Evolutionary conservation across 768 basidiomycete species (phyloP), one percentile per base, ranked within the genome.

Genomic region (Lactifluus rugatus): DNA sequence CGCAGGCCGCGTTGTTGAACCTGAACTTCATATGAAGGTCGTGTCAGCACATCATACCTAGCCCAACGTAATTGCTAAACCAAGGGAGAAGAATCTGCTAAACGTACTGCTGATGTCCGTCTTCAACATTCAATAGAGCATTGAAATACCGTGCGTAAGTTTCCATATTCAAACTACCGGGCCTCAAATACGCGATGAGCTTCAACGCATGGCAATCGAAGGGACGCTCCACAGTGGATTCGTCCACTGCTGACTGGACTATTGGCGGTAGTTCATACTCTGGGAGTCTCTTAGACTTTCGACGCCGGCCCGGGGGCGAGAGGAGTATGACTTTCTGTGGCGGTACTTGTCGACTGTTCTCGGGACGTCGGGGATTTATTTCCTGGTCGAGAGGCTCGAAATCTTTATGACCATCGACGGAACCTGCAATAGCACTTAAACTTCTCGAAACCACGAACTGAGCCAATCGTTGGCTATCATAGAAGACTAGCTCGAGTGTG

Each of bases 41-140:
- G 58, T 17, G 28, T 16, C 34, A 45, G 26, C 23, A 60, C 9
- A 10, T 60, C 48, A 28, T 23, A 25, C 42, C 58, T 60, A 8
- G 5, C 5, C 17, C 9, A 31, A 83, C 76, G 47, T 75, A 62
- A 17, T 67, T 66, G 41, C 72, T 16, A 19, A 41, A 19, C 21
- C 2, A n/a, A 47, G 5, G 16, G 17, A 23, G 11, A 45, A 13
- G 16, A 2, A 16, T 42, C n/a, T 11, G 65, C 26, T 69, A 66
- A 4, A 82, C 76, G 25, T 70, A 63, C 67, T 83, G 81, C 6
- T 83, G 81, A 13, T 75, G 73, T 14, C 74, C 73, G 39, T 71
- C 69, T 47, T 61, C 51, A 4, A 63, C 37, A 19, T 54, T 56
- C 8, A 63, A 31, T 34, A 60, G 26, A 3, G 54, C 53, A 14